Evolutionary conservation across 495 filamentous ascomycete genomes (phyloP), one percentile per base, ranked within the genome.

Genomic region (Penicillium silybi): DNA sequence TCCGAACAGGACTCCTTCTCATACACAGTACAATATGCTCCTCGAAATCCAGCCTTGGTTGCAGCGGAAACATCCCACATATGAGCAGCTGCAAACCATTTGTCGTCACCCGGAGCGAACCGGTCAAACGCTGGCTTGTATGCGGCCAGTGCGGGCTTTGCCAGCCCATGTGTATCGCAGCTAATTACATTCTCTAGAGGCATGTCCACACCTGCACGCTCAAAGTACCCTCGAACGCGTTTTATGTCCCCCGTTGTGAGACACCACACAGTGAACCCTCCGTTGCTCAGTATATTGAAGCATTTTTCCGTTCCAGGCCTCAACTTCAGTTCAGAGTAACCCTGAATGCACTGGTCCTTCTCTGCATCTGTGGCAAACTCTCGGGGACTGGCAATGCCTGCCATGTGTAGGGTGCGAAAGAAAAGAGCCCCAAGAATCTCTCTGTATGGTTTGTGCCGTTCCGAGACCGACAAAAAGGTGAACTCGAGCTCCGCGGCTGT

Each of bases 31-130:
- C 67, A 70, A 46, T 68, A 70, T 11, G 67, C 67, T 18, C 63
- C 65, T 15, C 57, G 45, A 27, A 68, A 71, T 8, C 68, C 65
- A 19, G 49, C 54, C 37, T 58, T 67, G 25, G 43, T 48, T 17
- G 69, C 69, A 17, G 68, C 69, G 9, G 57, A 45, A n/a, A 66
- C 66, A 65, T 72, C 69, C 69, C 69, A 72, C 68, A 69, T 71
- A 58, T 72, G 69, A 4, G 68, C 69, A 10, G 69, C 69, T 3
- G 62, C 69, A 56, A 71, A 68, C 65, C 65, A 68, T 51, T 62
- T 65, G 9, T 44, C 50, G 39, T 65, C 62, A 4, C 49, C 47
- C 2, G 44, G 26, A 7, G 44, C 47, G 37, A 59, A 55, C 11
- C 27, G 43, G 9, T 44, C 51, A 11, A 59, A 38, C 19, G 48